Percentiles rank a stretch among this genome's conserved stretches.
Conservation (phyloP, 192 early-diverging fungal species). For the Dimargaris cristalligena region DNA sequence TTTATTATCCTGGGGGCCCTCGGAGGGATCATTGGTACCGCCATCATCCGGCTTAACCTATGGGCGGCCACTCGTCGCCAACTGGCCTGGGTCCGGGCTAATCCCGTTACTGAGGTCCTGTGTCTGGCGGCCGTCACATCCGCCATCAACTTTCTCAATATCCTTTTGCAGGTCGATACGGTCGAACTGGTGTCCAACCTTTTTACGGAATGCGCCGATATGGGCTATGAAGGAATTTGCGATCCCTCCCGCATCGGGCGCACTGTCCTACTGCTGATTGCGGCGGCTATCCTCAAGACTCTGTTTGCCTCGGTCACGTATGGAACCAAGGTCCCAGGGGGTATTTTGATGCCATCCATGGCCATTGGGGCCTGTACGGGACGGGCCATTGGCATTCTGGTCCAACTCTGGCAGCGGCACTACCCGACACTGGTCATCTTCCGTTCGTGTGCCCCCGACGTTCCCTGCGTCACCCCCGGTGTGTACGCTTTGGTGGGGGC, state of each 20-base stretch:
- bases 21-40: constrained; percentile 28
- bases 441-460: constrained; percentile 47
- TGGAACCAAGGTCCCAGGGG: constrained; percentile 59
- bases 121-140: constrained; percentile 26
- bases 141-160: constrained; percentile 27
- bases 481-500: constrained; percentile 75
- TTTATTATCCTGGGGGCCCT: constrained; percentile 70
- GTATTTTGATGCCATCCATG: constrained; percentile 77
- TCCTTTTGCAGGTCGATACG: constrained; percentile 26
- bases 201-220: constrained; percentile 31
- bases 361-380: constrained; percentile 84
- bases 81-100: constrained; percentile 5
- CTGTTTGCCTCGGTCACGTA: constrained; percentile 49
- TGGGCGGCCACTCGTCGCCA: constrained; percentile 1
- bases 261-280: constrained; percentile 32
- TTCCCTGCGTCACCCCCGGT: constrained; percentile 71
- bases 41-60: constrained; percentile 15
- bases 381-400: constrained; percentile 70
- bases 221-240: constrained; percentile 27
- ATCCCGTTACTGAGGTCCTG: constrained; percentile 24
- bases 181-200: constrained; percentile 35
- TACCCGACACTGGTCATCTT: constrained; percentile 46
- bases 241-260: constrained; percentile 16
- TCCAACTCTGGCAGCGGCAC: constrained; percentile 52
- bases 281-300: constrained; percentile 43